Evolutionary conservation across 352 stramenopile genomes (phyloP).

Genomic region (Pythium coloratum): DNA sequence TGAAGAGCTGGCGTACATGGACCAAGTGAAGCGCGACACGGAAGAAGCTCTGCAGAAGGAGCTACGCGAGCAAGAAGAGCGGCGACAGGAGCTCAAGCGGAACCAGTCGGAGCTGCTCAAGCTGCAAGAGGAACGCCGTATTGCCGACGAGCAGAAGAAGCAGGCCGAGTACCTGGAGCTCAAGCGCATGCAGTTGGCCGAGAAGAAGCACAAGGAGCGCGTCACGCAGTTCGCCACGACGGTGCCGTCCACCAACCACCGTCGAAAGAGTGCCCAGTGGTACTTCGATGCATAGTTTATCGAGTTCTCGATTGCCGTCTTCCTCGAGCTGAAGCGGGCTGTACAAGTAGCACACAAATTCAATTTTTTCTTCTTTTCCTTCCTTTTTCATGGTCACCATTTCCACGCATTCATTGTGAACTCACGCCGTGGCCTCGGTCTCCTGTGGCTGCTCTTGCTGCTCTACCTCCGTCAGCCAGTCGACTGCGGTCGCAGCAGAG

Average conservation of each 20-base stretch:
- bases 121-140: slow-evolving; percentile 51
- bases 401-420: background rate
- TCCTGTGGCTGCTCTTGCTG: slow-evolving; percentile 17
- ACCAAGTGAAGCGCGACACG: slow-evolving; percentile 57
- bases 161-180: slow-evolving; percentile 74
- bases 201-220: slow-evolving; percentile 78
- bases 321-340: background rate
- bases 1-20: slow-evolving; percentile 63
- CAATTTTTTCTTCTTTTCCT: slow-evolving; percentile 12
- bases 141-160: slow-evolving; percentile 57
- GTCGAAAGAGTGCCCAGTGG: slow-evolving; percentile 77
- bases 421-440: slow-evolving; percentile 4
- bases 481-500: slow-evolving; percentile 21
- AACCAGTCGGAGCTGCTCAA: slow-evolving; percentile 64
- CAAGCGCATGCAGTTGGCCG: slow-evolving; percentile 72
- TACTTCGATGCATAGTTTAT: slow-evolving; percentile 72
- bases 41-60: slow-evolving; percentile 82
- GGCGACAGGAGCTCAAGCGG: slow-evolving; percentile 58
- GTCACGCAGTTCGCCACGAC: slow-evolving; percentile 55
- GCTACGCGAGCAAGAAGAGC: slow-evolving; percentile 71
- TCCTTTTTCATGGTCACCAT: background rate
- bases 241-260: slow-evolving; percentile 53
- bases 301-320: background rate
- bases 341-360: slow-evolving; percentile 4
- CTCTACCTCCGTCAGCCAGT: slow-evolving; percentile 44